phyloP scores from a whole-genome alignment of 2,329 filamentous ascomycete genomes.

The Helicocarpus griseus region DNA sequence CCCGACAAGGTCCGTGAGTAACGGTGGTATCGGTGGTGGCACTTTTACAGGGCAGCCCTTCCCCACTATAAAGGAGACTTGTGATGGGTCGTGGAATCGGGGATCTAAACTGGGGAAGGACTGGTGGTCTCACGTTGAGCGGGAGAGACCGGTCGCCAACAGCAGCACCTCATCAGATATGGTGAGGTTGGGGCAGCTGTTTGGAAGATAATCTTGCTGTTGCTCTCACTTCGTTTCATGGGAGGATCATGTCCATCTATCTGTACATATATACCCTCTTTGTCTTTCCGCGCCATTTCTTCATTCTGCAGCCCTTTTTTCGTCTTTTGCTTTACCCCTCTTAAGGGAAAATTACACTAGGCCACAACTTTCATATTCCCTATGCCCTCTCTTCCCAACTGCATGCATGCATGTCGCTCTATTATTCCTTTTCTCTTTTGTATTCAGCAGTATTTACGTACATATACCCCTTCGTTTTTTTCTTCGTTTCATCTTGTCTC shows the following conservation, averaged over 20 bases:
- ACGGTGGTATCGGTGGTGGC: neutral
- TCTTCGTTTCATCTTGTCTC: constrained; percentile 7
- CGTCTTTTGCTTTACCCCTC: too few species aligned
- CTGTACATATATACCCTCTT: constrained; percentile 9
- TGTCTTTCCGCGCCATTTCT: constrained; percentile 17
- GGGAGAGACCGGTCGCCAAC: constrained; percentile 22
- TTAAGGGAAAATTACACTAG: too few species aligned
- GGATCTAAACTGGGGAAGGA: constrained; percentile 28
- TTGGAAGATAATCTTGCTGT: neutral
- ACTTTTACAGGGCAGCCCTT: constrained; percentile 16
- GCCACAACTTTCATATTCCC: too few species aligned
- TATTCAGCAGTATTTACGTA: neutral
- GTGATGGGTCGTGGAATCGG: constrained; percentile 36
- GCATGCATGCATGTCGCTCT: too few species aligned
- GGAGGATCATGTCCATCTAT: neutral
- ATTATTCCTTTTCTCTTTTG: neutral
- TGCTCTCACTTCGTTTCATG: neutral
- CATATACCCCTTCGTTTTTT: neutral
- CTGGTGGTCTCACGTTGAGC: constrained; percentile 38
- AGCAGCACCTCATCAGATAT: neutral
- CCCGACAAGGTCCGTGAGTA: constrained; percentile 7
- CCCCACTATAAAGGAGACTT: constrained; percentile 32
- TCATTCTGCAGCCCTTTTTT: too few species aligned
- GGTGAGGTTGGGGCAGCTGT: constrained; percentile 4
- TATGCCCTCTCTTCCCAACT: too few species aligned